These are phyloP conservation scores for Chloranthus sessilifolius DNA, from an alignment of 164 flowering plant species.

Conservation along the genomic window DNA sequence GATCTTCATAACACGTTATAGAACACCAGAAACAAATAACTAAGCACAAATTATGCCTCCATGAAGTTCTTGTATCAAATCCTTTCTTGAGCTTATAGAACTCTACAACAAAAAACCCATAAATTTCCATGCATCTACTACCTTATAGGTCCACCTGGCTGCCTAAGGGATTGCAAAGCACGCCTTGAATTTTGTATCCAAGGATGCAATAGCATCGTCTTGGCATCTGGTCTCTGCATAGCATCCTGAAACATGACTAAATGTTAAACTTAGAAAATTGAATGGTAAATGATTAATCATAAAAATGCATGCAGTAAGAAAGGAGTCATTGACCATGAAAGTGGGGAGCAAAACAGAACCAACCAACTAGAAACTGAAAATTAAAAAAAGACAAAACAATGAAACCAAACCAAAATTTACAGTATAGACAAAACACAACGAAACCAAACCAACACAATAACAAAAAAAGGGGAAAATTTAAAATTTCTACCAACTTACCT, in stretches of 20 bases:
- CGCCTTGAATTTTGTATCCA: constrained; percentile 95
- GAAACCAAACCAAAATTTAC: background rate
- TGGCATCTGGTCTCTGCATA: constrained; percentile 97
- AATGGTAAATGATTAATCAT: background rate
- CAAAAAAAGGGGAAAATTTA: background rate
- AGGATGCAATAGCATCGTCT: constrained; percentile 86
- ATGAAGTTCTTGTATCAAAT: no score
- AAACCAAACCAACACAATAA: background rate
- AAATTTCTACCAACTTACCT: constrained; percentile 40
- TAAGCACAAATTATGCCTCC: no score
- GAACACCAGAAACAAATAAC: no score
- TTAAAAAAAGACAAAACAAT: background rate
- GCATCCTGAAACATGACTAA: constrained; percentile 66
- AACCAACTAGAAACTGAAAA: no score
- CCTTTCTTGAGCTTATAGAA: no score
- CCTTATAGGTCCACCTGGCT: constrained; percentile 62
- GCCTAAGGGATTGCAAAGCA: constrained; percentile 76
- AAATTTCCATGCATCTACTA: no score
- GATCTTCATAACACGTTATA: no score
- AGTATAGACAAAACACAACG: no score
- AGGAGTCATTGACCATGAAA: background rate
- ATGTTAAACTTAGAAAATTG: constrained; percentile 6
- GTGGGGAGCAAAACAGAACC: background rate
- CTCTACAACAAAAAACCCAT: no score
- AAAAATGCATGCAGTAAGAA: background rate